These are phyloP conservation scores for Russula sp. DNA, from an alignment of 768 basidiomycete genomes.

Conservation along the genomic window DNA sequence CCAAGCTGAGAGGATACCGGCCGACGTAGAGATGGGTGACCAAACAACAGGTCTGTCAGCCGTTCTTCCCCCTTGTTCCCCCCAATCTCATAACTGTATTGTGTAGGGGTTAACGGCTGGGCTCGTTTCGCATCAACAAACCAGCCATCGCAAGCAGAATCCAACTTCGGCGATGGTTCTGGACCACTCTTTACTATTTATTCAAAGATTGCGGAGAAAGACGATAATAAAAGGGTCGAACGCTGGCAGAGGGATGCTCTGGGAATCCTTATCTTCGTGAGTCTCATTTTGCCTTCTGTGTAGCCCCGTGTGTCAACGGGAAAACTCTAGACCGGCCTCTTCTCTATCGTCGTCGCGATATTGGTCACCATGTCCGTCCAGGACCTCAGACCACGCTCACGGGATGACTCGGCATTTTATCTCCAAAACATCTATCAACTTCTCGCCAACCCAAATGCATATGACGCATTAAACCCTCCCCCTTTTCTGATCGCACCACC, in stretches of 20 bases:
- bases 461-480: neutral
- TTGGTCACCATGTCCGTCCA: neutral
- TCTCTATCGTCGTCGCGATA: conserved; percentile 1
- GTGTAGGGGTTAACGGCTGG: neutral
- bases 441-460: neutral
- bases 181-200: conserved; percentile 1
- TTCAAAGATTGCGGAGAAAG: neutral
- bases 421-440: neutral
- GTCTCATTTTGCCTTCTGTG: neutral
- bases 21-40: neutral
- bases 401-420: neutral
- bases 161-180: neutral
- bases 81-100: neutral
- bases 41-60: neutral
- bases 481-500: neutral
- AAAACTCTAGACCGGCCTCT: conserved; percentile 10
- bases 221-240: neutral
- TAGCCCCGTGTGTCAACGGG: neutral
- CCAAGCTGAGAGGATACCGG: neutral
- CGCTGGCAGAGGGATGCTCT: conserved; percentile 7
- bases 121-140: neutral
- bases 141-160: neutral
- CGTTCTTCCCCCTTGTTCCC: neutral
- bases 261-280: neutral
- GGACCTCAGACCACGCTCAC: neutral